A percentile compares a stretch with the other conserved stretches of the same genome.
Evolutionary conservation across 768 basidiomycete genomes (phyloP).

Genomic region (Filobasidium floriforme): DNA sequence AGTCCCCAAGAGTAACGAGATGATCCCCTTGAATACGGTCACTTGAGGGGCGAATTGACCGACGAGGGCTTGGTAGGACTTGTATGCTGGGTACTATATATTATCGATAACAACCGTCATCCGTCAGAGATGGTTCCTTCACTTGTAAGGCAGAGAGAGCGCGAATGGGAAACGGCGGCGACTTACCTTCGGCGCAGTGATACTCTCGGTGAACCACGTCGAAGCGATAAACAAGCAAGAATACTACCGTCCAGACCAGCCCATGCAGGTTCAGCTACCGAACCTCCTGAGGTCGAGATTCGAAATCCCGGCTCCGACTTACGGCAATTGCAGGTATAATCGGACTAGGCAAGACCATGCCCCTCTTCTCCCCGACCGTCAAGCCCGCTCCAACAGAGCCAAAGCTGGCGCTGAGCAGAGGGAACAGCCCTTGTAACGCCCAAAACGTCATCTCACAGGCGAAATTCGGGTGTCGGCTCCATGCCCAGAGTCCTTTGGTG

Average conservation of each 20-base stretch:
- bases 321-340: constrained; percentile 36
- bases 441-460: constrained; percentile 79
- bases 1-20: constrained; percentile 6
- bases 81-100: constrained; percentile 49
- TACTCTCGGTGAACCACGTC: constrained; percentile 70
- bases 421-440: constrained; percentile 40
- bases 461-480: constrained; percentile 86
- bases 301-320: constrained; percentile 23
- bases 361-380: background rate
- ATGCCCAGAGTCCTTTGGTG: constrained; percentile 77
- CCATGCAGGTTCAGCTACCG: constrained; percentile 18
- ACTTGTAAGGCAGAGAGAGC: too few species aligned
- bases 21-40: constrained; percentile 48
- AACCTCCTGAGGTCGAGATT: constrained; percentile 15
- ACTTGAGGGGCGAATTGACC: constrained; percentile 63
- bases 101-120: background rate
- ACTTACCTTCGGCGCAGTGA: constrained; percentile 58
- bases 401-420: constrained; percentile 22
- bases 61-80: constrained; percentile 66
- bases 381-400: constrained; percentile 5
- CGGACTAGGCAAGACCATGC: constrained; percentile 28
- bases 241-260: constrained; percentile 51
- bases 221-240: constrained; percentile 62
- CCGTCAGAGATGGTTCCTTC: background rate
- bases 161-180: constrained; percentile 50